phyloP scores from a whole-genome alignment of 1,139 yeast genomes.

The Diutina scorzettiae region DNA sequence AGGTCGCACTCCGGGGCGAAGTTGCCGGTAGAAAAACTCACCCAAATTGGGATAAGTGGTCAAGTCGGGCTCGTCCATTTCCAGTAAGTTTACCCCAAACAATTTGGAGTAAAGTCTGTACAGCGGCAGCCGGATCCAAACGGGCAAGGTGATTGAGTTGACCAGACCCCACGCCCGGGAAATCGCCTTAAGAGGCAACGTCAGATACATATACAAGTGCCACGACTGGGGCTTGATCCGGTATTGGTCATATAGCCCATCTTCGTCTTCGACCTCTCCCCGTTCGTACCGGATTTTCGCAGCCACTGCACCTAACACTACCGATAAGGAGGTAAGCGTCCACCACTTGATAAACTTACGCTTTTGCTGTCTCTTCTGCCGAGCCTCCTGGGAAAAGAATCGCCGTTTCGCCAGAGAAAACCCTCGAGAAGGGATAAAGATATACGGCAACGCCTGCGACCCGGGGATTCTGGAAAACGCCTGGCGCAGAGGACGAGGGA shows the following conservation, averaged over 20 bases:
- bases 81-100: slow-evolving; percentile 85
- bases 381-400: slow-evolving; percentile 34
- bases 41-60: slow-evolving; percentile 65
- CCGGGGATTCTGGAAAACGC: not conserved
- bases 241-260: slow-evolving; percentile 24
- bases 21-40: slow-evolving; percentile 81
- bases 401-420: slow-evolving; percentile 10
- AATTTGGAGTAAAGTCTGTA: slow-evolving; percentile 63
- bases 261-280: slow-evolving; percentile 18
- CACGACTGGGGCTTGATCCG: slow-evolving; percentile 61
- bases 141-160: slow-evolving; percentile 73
- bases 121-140: slow-evolving; percentile 80
- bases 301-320: slow-evolving; percentile 55
- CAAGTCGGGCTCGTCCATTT: slow-evolving; percentile 77
- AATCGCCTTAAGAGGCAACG: slow-evolving; percentile 82
- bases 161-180: slow-evolving; percentile 93
- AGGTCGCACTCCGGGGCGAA: slow-evolving; percentile 74
- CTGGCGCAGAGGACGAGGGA: slow-evolving; percentile 3
- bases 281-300: slow-evolving; percentile 36
- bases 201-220: slow-evolving; percentile 80
- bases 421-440: slow-evolving; percentile 2
- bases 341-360: slow-evolving; percentile 53
- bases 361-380: slow-evolving; percentile 31
- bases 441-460: slow-evolving; percentile 3
- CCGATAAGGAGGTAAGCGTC: slow-evolving; percentile 53